Evolutionary conservation across 106 monocot species (phyloP), one percentile per base, ranked within the genome.

Genomic region (Dendrobium chrysotoxum): DNA sequence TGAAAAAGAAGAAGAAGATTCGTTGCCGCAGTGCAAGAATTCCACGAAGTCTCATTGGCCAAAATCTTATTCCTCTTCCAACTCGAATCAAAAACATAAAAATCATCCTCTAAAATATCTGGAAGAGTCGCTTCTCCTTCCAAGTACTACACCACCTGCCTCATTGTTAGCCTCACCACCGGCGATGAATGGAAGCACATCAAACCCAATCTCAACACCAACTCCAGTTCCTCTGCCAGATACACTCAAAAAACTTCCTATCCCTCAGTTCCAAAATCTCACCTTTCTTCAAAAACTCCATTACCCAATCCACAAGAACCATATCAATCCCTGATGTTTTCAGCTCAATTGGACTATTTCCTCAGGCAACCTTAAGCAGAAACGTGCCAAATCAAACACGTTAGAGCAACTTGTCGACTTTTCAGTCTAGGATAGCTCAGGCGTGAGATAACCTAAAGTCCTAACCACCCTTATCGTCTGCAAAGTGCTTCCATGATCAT

Each of bases 281-380:
- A 18, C 78, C 71, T 38, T 70, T 72, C 74, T 79, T 83, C 57
- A 72, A 79, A 21, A 28, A 58, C 9, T 74, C 83, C 17, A 79
- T 0, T 17, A 79, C 79, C 71, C 77, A 83, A 72, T 83, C 83
- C 21, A 83, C 78, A 9, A 83, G 70, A 72, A 54, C 68, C 54
- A 40, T 66, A 3, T 55, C 41, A 7, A 58, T 42, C 38, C 67
- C 78, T 11, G 79, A 65, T 0, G 65, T 57, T 7, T 66, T 67
- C 26, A 83, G 54, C 45, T 73, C 83, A 26, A 78, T 72, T 44
- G 83, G 83, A 72, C 72, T 78, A 38, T 72, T 71, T 2, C 83
- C 83, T 18, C 83, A 83, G 9, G 55, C 83, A 15, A 83, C 83
- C 68, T 83, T 78, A 44, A 83, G 72, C 26, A 83, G 39, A 40